Percentiles rank a stretch among this genome's conserved stretches.
Conservation (phyloP, 2,329 filamentous ascomycete genomes). For the Geosmithia morbida region DNA sequence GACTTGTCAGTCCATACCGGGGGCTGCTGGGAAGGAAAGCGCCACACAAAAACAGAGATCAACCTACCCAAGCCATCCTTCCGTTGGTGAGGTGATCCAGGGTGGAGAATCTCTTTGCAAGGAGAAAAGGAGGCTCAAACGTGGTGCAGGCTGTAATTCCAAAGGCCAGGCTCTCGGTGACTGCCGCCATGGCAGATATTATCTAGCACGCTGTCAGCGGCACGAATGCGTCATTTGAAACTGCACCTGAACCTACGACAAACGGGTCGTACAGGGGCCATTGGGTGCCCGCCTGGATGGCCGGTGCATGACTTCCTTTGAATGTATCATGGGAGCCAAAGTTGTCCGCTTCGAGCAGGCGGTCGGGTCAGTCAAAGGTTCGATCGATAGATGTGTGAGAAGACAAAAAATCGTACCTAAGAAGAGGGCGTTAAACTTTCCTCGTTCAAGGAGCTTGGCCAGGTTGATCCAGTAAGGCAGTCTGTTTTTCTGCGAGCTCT, state of each 20-base stretch:
- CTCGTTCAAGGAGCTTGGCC: slow-evolving; percentile 45
- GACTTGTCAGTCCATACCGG: background rate
- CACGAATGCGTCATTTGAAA: background rate
- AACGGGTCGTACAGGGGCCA: slow-evolving; percentile 7
- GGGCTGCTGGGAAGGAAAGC: background rate
- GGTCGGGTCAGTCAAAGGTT: slow-evolving; percentile 47
- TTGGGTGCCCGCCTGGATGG: slow-evolving; percentile 6
- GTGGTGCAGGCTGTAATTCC: slow-evolving; percentile 49
- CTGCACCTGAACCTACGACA: slow-evolving; percentile 14
- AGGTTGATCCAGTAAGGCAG: slow-evolving; percentile 51
- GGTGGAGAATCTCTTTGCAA: slow-evolving; percentile 48
- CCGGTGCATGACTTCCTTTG: slow-evolving; percentile 4
- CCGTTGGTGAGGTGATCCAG: slow-evolving; percentile 48
- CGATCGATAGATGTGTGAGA: slow-evolving; percentile 46
- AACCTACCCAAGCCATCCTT: slow-evolving; percentile 36
- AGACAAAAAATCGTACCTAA: slow-evolving; percentile 50
- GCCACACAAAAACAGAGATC: background rate
- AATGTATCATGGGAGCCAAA: background rate
- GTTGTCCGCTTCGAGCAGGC: slow-evolving; percentile 6
- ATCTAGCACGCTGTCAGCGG: slow-evolving; percentile 3
- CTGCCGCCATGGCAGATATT: slow-evolving; percentile 49
- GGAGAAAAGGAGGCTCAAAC: slow-evolving; percentile 46
- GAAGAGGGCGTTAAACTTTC: slow-evolving; percentile 50
- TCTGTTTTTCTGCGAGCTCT: slow-evolving; percentile 43
- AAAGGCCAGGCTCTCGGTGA: slow-evolving; percentile 48